Percentiles rank a stretch among this genome's conserved stretches.
These are phyloP conservation scores for Quercus variabilis DNA, from an alignment of 306 rosid genomes.

Conservation along the genomic window DNA sequence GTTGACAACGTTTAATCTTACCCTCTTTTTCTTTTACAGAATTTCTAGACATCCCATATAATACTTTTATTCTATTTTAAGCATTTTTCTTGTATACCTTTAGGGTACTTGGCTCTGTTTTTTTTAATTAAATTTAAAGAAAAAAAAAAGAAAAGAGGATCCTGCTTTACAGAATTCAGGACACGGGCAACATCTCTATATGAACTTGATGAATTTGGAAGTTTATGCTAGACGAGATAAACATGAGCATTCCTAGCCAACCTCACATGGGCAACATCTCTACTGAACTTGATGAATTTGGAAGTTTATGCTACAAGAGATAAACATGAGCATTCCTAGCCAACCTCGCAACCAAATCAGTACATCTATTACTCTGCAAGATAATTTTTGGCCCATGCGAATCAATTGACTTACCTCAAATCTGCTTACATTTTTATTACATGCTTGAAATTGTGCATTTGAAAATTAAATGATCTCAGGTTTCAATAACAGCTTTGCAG, in stretches of 20 bases:
- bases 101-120: neutral
- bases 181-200: neutral
- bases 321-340: neutral
- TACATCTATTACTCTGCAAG: too few relatives aligned
- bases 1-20: too few relatives aligned
- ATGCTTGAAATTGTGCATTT: neutral
- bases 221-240: neutral
- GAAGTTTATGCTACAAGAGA: neutral
- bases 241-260: neutral
- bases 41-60: too few relatives aligned
- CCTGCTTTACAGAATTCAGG: neutral
- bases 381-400: too few relatives aligned
- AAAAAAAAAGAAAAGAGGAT: neutral
- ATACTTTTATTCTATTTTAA: too few relatives aligned
- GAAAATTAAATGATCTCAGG: neutral
- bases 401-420: too few relatives aligned
- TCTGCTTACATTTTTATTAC: neutral
- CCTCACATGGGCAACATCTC: neutral
- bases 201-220: neutral
- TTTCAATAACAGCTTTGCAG: neutral
- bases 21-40: too few relatives aligned
- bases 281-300: neutral
- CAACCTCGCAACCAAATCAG: neutral
- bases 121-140: neutral
- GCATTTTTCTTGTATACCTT: neutral